Percentiles rank a stretch among this genome's conserved stretches.
Evolutionary conservation across 2,329 filamentous ascomycete species (phyloP).

Genomic region (Arthrobotrys megalospora): DNA sequence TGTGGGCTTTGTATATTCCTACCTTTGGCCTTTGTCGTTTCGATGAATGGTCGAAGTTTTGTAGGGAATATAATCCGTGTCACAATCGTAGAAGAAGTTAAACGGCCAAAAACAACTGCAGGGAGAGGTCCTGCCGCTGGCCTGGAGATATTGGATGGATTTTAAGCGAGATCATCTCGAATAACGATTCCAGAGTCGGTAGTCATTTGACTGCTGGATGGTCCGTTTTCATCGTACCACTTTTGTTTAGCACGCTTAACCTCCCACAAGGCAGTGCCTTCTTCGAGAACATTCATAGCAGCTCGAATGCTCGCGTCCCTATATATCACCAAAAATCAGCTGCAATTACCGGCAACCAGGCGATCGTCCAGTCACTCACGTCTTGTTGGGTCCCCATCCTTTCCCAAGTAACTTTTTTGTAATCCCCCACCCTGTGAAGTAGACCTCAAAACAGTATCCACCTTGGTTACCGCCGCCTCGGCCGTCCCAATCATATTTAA

Average conservation of each 20-base stretch:
- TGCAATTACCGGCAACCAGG: not conserved
- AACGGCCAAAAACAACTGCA: no score
- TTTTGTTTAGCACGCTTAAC: slow-evolving; percentile 57
- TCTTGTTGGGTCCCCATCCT: slow-evolving; percentile 64
- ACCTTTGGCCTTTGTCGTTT: not conserved
- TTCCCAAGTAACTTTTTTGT: slow-evolving; percentile 62
- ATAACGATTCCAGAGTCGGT: slow-evolving; percentile 40
- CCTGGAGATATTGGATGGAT: no score
- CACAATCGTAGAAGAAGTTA: no score
- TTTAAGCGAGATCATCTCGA: slow-evolving; percentile 36
- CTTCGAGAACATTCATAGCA: slow-evolving; percentile 64
- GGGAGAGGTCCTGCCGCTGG: no score
- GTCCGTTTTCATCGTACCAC: slow-evolving; percentile 54
- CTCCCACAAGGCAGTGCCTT: slow-evolving; percentile 51
- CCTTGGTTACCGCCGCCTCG: slow-evolving; percentile 64
- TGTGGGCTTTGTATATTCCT: not conserved
- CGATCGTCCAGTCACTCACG: slow-evolving; percentile 46
- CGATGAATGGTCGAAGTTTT: not conserved
- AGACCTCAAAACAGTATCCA: slow-evolving; percentile 62
- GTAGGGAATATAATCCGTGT: not conserved
- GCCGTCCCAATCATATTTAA: slow-evolving; percentile 63
- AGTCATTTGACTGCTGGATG: not conserved
- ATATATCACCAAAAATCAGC: slow-evolving; percentile 24
- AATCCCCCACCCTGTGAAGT: slow-evolving; percentile 64
- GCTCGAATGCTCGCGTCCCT: slow-evolving; percentile 64